phyloP scores from a whole-genome alignment of 768 basidiomycete species.

The Xerocomellus chrysenteron region DNA sequence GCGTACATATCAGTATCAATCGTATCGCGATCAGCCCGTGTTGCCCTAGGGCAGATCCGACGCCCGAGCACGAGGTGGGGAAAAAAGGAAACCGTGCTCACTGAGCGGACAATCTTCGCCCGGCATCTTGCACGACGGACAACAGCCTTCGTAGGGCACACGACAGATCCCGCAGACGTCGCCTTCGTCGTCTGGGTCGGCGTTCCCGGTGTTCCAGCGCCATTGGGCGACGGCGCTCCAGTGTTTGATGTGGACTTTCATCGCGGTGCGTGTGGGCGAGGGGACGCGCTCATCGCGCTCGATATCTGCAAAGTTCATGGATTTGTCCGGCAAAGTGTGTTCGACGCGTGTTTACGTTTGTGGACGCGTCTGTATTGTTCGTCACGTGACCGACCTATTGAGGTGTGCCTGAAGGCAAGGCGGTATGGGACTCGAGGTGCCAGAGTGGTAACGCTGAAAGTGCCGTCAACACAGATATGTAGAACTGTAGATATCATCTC shows the following conservation, averaged over 20 bases:
- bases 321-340: too few species aligned
- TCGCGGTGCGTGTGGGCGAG: not conserved
- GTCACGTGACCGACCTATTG: not conserved
- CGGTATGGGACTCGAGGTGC: too few species aligned
- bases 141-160: slow-evolving; percentile 90
- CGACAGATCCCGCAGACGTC: slow-evolving; percentile 88
- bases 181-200: slow-evolving; percentile 46
- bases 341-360: not conserved
- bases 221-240: slow-evolving; percentile 90
- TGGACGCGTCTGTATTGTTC: not conserved
- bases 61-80: not conserved
- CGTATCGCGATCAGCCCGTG: not conserved
- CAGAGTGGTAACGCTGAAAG: too few species aligned
- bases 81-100: slow-evolving; percentile 37
- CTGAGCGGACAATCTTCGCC: slow-evolving; percentile 95
- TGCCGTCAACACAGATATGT: too few species aligned
- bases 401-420: too few species aligned
- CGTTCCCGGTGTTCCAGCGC: slow-evolving; percentile 68
- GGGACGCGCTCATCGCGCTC: not conserved
- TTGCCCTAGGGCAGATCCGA: not conserved
- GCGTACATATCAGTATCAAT: not conserved
- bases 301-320: too few species aligned
- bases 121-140: slow-evolving; percentile 93
- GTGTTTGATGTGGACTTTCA: slow-evolving; percentile 82
- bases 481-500: too few species aligned